phyloP scores from a whole-genome alignment of 1,139 yeast genomes.

The Casaregolazyma lundiana region DNA sequence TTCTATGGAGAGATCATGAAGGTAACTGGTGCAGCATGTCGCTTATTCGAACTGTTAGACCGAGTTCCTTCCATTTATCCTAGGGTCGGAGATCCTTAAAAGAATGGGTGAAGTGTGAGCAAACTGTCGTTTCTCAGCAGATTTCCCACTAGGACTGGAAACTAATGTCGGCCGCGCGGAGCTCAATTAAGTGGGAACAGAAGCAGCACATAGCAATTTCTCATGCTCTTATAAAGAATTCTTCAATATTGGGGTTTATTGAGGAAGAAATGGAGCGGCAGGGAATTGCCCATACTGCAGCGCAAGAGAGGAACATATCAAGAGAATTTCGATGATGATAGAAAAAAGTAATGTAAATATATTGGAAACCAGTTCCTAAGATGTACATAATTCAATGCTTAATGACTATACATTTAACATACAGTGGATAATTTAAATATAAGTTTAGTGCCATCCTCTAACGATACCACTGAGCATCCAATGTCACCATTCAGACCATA shows the following conservation, averaged over 20 bases:
- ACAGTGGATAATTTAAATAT: conserved; percentile 15
- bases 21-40: conserved; percentile 93
- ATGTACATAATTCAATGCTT: neutral
- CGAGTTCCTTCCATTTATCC: conserved; percentile 65
- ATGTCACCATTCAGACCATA: conserved; percentile 25
- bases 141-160: conserved; percentile 75
- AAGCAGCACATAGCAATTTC: conserved; percentile 83
- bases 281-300: conserved; percentile 10
- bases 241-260: conserved; percentile 46
- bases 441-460: conserved; percentile 8
- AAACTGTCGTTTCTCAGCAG: conserved; percentile 70
- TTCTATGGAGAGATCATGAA: conserved; percentile 93
- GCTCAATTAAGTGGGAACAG: conserved; percentile 89
- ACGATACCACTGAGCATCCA: conserved; percentile 22
- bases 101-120: conserved; percentile 53
- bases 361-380: neutral
- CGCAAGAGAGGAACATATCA: conserved; percentile 18
- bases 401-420: neutral
- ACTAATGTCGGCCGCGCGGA: conserved; percentile 82
- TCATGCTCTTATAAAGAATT: conserved; percentile 69
- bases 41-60: conserved; percentile 83
- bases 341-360: neutral
- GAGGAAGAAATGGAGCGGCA: conserved; percentile 22
- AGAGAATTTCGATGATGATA: conserved; percentile 4
- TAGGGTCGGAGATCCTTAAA: conserved; percentile 49